Evolutionary conservation across 805 yeast species (phyloP), one percentile per base, ranked within the genome.

Genomic region (Sugiyamaella americana): DNA sequence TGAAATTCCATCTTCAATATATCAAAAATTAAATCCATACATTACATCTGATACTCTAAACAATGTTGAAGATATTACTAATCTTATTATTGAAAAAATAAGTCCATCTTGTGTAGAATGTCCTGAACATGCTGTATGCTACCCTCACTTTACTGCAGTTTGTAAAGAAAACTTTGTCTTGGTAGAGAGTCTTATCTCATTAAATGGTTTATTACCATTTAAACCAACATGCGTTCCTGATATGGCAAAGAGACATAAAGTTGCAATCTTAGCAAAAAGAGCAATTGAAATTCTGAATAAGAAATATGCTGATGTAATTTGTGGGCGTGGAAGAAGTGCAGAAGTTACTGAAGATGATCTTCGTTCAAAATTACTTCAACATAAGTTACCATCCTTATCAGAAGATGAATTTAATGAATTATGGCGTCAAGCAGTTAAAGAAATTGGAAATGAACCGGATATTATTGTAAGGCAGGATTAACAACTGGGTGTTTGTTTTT

Each of bases 101-200:
- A 73, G 73, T 41, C 94, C 95, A 2, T 39, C 54, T 0, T 91
- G 98, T 66, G 66, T 75, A 3, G 76, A 76, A 21, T 91, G 98
- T 60, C 97, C 98, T 1, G 75, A 72, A 2, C 81, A 89, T 65
- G 93, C 89, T 0, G 69, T 76, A 34, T 91, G 98, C 65, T 78
- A 73, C 52, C 76, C 79, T 20, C 61, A 72, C 39, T 68, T 84
- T 56, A 68, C 73, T 43, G 58, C 85, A 5, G 79, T 74, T 47
- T 91, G 98, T 64, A 80, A 77, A 55, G 80, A 79, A 39, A 95
- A 82, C 47, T 84, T 70, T 59, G 61, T 76, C 40, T 71, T 68
- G 30, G 58, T 59, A 35, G 69, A 73, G 44, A 81, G 82, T 13
- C 74, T 80, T 74, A 70, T 75, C 52, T 66, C 76, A 35, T 59